Evolutionary conservation across 2,329 filamentous ascomycete genomes (phyloP), one percentile per base, ranked within the genome.

Genomic region (Ceratocystis albifundus): DNA sequence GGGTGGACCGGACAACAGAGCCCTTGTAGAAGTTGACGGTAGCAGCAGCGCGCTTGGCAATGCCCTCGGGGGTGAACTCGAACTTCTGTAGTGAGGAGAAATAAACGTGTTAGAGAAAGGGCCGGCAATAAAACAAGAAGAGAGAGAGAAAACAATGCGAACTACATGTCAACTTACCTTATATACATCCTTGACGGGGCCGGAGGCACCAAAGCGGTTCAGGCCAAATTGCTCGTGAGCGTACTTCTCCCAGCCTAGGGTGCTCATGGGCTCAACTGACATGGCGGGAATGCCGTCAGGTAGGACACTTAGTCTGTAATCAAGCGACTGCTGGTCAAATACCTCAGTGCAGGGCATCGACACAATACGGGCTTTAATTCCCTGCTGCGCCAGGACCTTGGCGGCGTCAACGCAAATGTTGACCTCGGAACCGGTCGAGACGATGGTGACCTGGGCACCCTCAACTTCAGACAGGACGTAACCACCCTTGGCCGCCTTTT

Each of bases 201-300:
- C 94, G 66, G 90, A 96, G 71, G 93, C 93, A 86, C 94, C 94
- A 79, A 99, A 99, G 76, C 94, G 86, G 88, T 99, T 99, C 71
- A 99, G 86, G 76, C 94, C 94, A 74, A 99, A 99, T 82, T 99
- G 94, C 86, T 99, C 94, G 80, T 99, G 93, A 68, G 91, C 89
- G 82, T 97, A 99, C 78, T 93, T 89, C 85, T 97, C 92, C 94
- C 94, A 99, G 72, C 94, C 94, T 79, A 96, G 87, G 72, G 94
- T 99, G 78, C 84, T 88, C 89, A 96, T 95, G 77, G 91, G 92
- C 83, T 99, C 94, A 72, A 99, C 89, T 66, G 89, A 95, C 78
- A 99, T 78, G 69, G 91, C 85, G 71, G 94, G 93, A 76, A 96
- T 93, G 71, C 92, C 92, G 76, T 96, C 91, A 73, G 93, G 94